Evolutionary conservation across 495 filamentous ascomycete species (phyloP), one percentile per base, ranked within the genome.

Genomic region (Lasiosphaeria miniovina): DNA sequence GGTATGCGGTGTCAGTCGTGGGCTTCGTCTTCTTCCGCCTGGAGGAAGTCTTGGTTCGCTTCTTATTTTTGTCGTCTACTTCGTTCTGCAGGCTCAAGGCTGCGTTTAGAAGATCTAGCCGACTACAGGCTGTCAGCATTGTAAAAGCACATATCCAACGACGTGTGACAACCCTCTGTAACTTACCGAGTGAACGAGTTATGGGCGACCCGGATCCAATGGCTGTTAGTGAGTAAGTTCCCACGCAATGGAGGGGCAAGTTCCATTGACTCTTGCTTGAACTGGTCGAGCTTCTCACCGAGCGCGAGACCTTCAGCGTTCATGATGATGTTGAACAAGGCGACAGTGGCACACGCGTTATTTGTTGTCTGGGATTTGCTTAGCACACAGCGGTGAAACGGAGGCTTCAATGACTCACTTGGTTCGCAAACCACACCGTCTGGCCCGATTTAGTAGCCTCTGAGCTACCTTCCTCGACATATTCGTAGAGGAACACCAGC

Each of bases 351-450:
- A 72, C 94, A 98, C 12, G 90, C 85, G 74, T 94, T 94, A 34
- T 82, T 78, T 3, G 85, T 84, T 0, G 90, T 90, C 89, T 92
- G 59, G 15, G 33, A n/a, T 4, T 3, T 53, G 33, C 55, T 58
- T 11, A 55, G 14, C 15, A 36, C 40, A 9, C 14, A 31, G 7
- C n/a, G 17, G n/a, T 17, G 12, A 5, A 6, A 12, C 14, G n/a
- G 24, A 24, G 24, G 6, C n/a, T 7, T 33, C 14, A n/a, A 10
- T 12, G 49, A 60, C 75, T 49, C 64, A 90, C 89, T 76, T 98
- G 94, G 65, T 96, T 97, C 12, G 91, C 91, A 74, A 97, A 97
- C 94, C 94, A 98, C 35, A 96, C 72, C 6, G 86, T 76, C 0
- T 89, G 87, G 60, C 87, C 89, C 45, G 62, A 54, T 45, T 74